A percentile compares a stretch with the other conserved stretches of the same genome.
Conservation (phyloP, 352 stramenopile species). For the Thraustotheca clavata region DNA sequence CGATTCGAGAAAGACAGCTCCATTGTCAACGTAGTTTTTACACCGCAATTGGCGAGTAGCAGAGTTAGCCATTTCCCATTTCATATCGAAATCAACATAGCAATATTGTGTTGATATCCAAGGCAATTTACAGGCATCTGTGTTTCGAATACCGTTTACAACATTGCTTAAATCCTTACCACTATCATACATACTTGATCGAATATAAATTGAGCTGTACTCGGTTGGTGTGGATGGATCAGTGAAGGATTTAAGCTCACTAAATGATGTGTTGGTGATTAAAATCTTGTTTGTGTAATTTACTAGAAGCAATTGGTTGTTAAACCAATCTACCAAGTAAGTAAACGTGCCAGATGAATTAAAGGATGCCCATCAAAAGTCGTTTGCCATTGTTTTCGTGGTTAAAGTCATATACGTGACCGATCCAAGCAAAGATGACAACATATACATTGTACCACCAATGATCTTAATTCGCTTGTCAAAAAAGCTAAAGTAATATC, state of each 20-base stretch:
- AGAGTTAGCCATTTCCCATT: slow-evolving; percentile 12
- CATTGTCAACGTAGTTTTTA: background rate
- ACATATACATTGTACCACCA: background rate
- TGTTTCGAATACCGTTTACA: background rate
- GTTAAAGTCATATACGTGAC: background rate
- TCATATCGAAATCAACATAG: background rate
- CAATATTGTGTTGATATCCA: slow-evolving; percentile 10
- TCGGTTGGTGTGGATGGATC: background rate
- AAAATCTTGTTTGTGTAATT: background rate
- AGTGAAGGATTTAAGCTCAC: background rate
- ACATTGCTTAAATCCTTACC: background rate
- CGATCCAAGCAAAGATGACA: background rate
- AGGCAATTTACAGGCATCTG: slow-evolving; percentile 7
- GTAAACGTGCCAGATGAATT: background rate
- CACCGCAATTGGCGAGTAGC: background rate
- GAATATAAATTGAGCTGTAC: slow-evolving; percentile 1
- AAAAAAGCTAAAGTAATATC: no score
- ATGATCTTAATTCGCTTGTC: background rate
- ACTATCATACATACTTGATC: background rate
- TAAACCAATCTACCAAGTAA: slow-evolving; percentile 16
- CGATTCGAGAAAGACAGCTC: background rate
- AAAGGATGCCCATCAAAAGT: slow-evolving; percentile 20
- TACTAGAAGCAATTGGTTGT: background rate
- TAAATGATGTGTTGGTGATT: background rate
- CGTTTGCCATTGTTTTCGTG: background rate